Evolutionary conservation across 2,329 filamentous ascomycete species (phyloP).

Genomic region (Aurifilum marmelostoma): DNA sequence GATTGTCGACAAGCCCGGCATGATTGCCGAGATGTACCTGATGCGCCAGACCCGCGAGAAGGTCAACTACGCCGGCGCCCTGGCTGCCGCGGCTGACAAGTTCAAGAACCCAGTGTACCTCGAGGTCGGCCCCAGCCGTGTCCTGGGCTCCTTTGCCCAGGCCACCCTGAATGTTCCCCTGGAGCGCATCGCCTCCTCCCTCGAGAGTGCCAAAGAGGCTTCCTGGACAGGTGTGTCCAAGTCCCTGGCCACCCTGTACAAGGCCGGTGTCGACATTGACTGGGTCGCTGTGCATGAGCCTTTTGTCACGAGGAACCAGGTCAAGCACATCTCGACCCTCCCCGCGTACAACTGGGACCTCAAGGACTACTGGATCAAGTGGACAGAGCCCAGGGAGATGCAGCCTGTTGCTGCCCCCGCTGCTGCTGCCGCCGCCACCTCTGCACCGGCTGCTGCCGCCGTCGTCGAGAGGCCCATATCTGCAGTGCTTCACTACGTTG

Average conservation of each 20-base stretch:
- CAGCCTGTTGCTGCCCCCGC: background rate
- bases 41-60: slow-evolving; percentile 63
- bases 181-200: slow-evolving; percentile 58
- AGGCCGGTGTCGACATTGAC: slow-evolving; percentile 21
- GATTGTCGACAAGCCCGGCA: slow-evolving; percentile 58
- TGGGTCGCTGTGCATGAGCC: slow-evolving; percentile 24
- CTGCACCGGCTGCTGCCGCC: slow-evolving; percentile 2
- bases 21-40: slow-evolving; percentile 61
- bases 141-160: slow-evolving; percentile 59
- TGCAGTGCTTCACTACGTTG: slow-evolving; percentile 25
- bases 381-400: slow-evolving; percentile 21
- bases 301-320: slow-evolving; percentile 13
- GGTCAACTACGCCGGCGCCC: slow-evolving; percentile 64
- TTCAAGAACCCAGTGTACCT: slow-evolving; percentile 65
- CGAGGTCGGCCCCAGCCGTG: slow-evolving; percentile 67
- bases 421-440: background rate
- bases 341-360: slow-evolving; percentile 25
- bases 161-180: slow-evolving; percentile 58
- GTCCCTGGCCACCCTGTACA: slow-evolving; percentile 21
- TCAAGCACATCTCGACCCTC: slow-evolving; percentile 20
- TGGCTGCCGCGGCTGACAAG: slow-evolving; percentile 51
- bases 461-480: slow-evolving; percentile 17
- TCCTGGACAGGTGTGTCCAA: slow-evolving; percentile 19
- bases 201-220: slow-evolving; percentile 57
- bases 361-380: slow-evolving; percentile 28